A percentile compares a stretch with the other conserved stretches of the same genome.
phyloP scores from a whole-genome alignment of 306 rosid species.

The Lotus japonicus region DNA sequence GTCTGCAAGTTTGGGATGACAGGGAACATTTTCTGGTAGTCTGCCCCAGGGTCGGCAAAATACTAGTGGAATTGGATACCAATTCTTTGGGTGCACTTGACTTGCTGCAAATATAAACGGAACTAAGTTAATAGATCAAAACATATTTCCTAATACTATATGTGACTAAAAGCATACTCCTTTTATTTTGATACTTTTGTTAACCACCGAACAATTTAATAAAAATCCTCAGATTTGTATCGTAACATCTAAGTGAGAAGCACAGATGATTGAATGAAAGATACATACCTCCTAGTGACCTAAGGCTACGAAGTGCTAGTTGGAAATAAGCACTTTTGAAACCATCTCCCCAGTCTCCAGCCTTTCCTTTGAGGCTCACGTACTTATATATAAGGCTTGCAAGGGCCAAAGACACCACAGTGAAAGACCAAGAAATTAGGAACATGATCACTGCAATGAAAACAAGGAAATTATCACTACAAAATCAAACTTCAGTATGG shows the following conservation, averaged over 20 bases:
- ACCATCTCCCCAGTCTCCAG: constrained; percentile 99
- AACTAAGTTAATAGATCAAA: constrained; percentile 12
- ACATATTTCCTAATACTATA: neutral
- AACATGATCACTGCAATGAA: constrained; percentile 89
- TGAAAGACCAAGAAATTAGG: constrained; percentile 98
- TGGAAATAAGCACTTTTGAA: constrained; percentile 99
- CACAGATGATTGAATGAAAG: constrained; percentile 13
- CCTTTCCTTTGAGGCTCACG: constrained; percentile 94
- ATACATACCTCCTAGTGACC: constrained; percentile 87
- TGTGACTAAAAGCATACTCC: neutral
- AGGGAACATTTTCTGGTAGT: constrained; percentile 97
- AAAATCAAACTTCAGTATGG: neutral
- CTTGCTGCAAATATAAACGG: constrained; percentile 51
- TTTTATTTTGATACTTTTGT: neutral
- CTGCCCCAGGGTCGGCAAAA: constrained; percentile 99
- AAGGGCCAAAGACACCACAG: constrained; percentile 88
- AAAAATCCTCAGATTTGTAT: neutral
- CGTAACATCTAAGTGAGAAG: neutral
- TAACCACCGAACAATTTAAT: neutral
- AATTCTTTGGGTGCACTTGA: constrained; percentile 98
- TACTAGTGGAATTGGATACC: constrained; percentile 96
- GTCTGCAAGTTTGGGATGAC: constrained; percentile 99
- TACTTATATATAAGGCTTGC: constrained; percentile 96
- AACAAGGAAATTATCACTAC: constrained; percentile 22
- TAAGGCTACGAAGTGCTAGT: constrained; percentile 95